A percentile compares a stretch with the other conserved stretches of the same genome.
These are phyloP conservation scores for Alternaria conjuncta DNA, from an alignment of 2,329 filamentous ascomycete species.

Conservation along the genomic window DNA sequence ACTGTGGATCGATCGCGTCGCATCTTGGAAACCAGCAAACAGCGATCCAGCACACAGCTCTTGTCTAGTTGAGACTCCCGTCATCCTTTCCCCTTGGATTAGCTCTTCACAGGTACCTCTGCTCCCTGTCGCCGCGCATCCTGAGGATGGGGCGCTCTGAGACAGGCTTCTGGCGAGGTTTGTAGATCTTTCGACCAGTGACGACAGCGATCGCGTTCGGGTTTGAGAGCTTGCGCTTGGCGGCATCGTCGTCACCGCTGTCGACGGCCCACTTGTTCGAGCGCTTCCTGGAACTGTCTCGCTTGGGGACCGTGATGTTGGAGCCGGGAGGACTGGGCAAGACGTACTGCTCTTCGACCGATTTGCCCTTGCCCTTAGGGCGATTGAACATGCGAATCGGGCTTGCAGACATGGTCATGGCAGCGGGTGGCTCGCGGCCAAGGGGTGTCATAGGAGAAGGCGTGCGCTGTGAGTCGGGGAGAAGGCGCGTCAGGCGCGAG, in stretches of 20 bases:
- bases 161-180: background rate
- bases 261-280: background rate
- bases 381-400: background rate
- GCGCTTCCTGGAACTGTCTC: background rate
- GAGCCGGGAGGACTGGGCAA: background rate
- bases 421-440: background rate
- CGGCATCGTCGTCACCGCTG: too few species aligned
- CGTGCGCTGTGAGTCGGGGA: too few species aligned
- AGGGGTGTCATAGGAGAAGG: background rate
- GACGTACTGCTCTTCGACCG: background rate
- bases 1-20: background rate
- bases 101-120: background rate
- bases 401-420: background rate
- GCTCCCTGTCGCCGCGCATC: background rate
- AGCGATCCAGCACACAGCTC: background rate
- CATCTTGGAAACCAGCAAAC: background rate
- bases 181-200: too few species aligned
- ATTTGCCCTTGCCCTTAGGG: background rate
- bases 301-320: slow-evolving; percentile 1
- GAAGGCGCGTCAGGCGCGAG: too few species aligned
- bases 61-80: background rate
- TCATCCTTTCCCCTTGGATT: background rate
- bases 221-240: too few species aligned
- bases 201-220: too few species aligned
- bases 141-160: background rate